These are phyloP conservation scores for Fusarium torreyae DNA, from an alignment of 2,329 filamentous ascomycete genomes.

Conservation along the genomic window DNA sequence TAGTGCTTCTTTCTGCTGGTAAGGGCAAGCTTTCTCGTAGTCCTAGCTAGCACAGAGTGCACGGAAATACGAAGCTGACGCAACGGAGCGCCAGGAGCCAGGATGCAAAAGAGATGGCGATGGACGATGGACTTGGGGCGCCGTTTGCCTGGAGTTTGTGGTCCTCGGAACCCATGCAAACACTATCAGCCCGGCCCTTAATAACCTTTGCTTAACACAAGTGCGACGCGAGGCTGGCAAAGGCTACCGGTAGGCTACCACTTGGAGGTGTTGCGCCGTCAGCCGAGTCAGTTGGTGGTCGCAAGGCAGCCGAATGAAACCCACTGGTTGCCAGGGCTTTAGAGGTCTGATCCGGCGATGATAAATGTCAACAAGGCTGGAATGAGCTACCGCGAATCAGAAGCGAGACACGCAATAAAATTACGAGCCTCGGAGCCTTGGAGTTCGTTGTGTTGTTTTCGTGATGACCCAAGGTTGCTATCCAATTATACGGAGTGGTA, in stretches of 20 bases:
- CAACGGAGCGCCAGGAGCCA: conserved; percentile 38
- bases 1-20: conserved; percentile 20
- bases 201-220: conserved; percentile 35
- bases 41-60: conserved; percentile 16
- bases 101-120: conserved; percentile 30
- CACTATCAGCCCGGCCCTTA: conserved; percentile 40
- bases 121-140: conserved; percentile 23
- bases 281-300: conserved; percentile 35
- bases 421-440: conserved; percentile 29
- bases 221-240: conserved; percentile 46
- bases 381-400: conserved; percentile 34
- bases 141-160: conserved; percentile 33
- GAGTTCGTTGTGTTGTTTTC: conserved; percentile 7
- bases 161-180: conserved; percentile 37
- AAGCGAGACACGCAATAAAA: conserved; percentile 33
- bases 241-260: conserved; percentile 32
- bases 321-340: conserved; percentile 40
- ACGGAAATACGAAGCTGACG: conserved; percentile 50
- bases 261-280: conserved; percentile 35
- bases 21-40: conserved; percentile 17
- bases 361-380: conserved; percentile 43
- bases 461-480: conserved; percentile 10
- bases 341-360: conserved; percentile 16
- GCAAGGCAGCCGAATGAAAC: conserved; percentile 34
- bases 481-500: conserved; percentile 29